Conservation (phyloP, 257 asterid genomes). For the Echites panduratus region DNA sequence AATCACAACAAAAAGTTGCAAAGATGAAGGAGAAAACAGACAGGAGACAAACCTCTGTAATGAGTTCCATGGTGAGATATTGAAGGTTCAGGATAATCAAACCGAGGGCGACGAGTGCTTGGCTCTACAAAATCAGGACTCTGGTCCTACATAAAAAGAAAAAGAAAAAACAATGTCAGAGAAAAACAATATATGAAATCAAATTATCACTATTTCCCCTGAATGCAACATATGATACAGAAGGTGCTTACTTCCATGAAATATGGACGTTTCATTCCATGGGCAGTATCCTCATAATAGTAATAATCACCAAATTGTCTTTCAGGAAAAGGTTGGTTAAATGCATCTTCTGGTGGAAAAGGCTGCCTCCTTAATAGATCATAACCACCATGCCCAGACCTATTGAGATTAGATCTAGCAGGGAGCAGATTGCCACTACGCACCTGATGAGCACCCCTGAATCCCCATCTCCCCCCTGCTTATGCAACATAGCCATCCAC, state of each 20-base stretch:
- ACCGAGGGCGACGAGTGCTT: constrained; percentile 42
- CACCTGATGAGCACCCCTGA: constrained; percentile 36
- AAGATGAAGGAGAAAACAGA: constrained; percentile 14
- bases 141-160: constrained; percentile 28
- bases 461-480: constrained; percentile 52
- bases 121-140: constrained; percentile 46
- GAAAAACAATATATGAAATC: neutral
- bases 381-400: constrained; percentile 28
- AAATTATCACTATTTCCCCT: neutral
- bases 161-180: constrained; percentile 2
- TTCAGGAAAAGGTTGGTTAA: constrained; percentile 31
- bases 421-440: constrained; percentile 27
- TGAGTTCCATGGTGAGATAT: constrained; percentile 31
- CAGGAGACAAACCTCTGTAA: constrained; percentile 30
- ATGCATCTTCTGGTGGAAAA: constrained; percentile 38
- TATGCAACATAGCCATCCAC: constrained; percentile 10
- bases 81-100: constrained; percentile 38
- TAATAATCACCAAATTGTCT: constrained; percentile 41
- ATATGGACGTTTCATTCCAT: constrained; percentile 47
- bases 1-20: neutral
- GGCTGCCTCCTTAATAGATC: constrained; percentile 39
- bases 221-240: neutral
- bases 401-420: constrained; percentile 27
- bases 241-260: constrained; percentile 39
- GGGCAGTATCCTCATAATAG: constrained; percentile 35